Evolutionary conservation across 179 eudicot species (phyloP).

Genomic region (Silene coronaria): DNA sequence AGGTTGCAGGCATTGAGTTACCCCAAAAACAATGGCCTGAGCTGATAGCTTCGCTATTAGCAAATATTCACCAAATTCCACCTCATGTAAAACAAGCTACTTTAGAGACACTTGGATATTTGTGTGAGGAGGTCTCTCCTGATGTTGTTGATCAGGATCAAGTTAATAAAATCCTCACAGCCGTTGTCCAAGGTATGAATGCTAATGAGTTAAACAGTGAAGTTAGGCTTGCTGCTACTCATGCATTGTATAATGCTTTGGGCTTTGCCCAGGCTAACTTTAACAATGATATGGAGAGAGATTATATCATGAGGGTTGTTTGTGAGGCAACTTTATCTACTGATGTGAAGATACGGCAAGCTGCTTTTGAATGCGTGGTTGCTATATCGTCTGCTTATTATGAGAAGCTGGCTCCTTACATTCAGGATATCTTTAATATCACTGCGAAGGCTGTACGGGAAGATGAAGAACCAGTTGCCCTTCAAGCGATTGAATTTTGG

Average conservation of each 20-base stretch:
- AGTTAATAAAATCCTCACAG: conserved; percentile 88
- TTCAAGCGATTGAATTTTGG: conserved; percentile 96
- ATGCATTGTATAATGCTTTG: conserved; percentile 86
- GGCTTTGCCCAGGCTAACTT: conserved; percentile 95
- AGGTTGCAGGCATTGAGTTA: conserved; percentile 94
- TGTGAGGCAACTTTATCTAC: conserved; percentile 83
- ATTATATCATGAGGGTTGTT: conserved; percentile 90
- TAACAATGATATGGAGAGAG: conserved; percentile 89
- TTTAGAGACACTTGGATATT: conserved; percentile 83
- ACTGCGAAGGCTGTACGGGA: conserved; percentile 93
- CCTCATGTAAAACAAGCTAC: conserved; percentile 94
- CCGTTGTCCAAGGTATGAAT: conserved; percentile 94
- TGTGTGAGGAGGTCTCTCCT: conserved; percentile 95
- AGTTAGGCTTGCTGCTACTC: conserved; percentile 91
- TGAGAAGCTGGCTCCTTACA: conserved; percentile 85
- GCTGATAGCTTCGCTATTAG: conserved; percentile 60
- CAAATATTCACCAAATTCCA: conserved; percentile 76
- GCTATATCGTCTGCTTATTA: conserved; percentile 85
- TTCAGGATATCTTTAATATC: conserved; percentile 84
- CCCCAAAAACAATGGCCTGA: conserved; percentile 98
- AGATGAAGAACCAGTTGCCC: conserved; percentile 94
- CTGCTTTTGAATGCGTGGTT: conserved; percentile 93
- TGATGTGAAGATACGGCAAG: conserved; percentile 85
- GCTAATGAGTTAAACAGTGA: conserved; percentile 64
- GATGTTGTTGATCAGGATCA: conserved; percentile 91